Percentiles rank a stretch among this genome's conserved stretches.
Conservation (phyloP, 2,329 filamentous ascomycete species). For the Phaeophleospora eucalypticola region DNA sequence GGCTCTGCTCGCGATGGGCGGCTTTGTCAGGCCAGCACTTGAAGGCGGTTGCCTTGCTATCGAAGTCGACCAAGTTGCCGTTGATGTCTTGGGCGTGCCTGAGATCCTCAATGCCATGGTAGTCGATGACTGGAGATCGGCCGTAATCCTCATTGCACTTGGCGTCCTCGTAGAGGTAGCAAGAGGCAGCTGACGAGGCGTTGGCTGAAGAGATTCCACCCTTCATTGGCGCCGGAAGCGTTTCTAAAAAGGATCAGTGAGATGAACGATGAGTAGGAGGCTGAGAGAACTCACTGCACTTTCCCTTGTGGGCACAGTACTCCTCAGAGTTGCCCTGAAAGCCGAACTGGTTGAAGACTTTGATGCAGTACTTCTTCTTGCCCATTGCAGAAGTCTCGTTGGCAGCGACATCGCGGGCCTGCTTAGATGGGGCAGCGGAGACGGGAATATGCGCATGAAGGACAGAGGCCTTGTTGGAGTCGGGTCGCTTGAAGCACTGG, state of each 20-base stretch:
- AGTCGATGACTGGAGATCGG: neutral
- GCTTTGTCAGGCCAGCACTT: neutral
- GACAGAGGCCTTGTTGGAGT: neutral
- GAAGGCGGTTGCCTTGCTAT: neutral
- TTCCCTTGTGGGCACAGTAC: neutral
- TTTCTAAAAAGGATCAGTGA: neutral
- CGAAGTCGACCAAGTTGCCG: neutral
- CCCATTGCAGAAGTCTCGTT: neutral
- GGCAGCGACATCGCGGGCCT: neutral
- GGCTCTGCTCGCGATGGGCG: neutral
- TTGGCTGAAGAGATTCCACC: neutral
- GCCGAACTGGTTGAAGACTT: neutral
- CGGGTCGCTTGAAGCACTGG: neutral
- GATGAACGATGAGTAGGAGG: neutral
- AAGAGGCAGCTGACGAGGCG: neutral
- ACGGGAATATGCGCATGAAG: neutral
- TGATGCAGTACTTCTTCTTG: neutral
- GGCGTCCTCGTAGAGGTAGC: neutral
- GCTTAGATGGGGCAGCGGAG: neutral
- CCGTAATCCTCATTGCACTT: neutral
- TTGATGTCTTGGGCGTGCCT: neutral
- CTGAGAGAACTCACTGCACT: neutral
- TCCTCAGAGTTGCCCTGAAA: neutral
- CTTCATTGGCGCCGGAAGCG: neutral
- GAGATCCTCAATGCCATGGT: neutral